phyloP scores from a whole-genome alignment of 306 rosid species.

The Trichosanthes cucumerina region DNA sequence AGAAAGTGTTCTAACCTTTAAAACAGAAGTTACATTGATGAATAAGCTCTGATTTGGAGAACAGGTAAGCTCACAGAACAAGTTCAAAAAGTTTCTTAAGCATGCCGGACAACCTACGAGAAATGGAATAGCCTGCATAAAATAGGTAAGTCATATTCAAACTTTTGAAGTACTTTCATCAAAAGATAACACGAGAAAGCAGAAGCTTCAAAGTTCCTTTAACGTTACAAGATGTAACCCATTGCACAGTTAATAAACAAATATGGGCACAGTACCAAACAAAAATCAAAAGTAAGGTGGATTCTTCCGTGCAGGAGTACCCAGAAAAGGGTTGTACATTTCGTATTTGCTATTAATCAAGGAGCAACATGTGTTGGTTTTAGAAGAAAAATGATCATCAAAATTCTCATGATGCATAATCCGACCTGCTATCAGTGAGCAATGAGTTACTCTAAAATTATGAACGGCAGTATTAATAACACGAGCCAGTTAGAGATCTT shows the following conservation, averaged over 20 bases:
- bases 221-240: not conserved
- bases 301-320: not conserved
- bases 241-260: not conserved
- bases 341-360: not conserved
- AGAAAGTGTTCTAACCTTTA: slow-evolving; percentile 38
- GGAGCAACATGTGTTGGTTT: not conserved
- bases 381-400: not conserved
- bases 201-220: not conserved
- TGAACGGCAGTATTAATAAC: not conserved
- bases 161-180: not conserved
- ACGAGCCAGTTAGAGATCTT: slow-evolving; percentile 10
- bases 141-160: slow-evolving; percentile 4
- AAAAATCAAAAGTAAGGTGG: not conserved
- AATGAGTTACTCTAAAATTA: not conserved
- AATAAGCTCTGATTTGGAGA: slow-evolving; percentile 95
- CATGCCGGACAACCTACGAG: slow-evolving; percentile 99
- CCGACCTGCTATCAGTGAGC: not conserved
- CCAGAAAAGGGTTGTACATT: not conserved
- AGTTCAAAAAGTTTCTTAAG: slow-evolving; percentile 89
- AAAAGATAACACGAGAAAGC: not conserved
- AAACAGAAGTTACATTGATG: slow-evolving; percentile 76
- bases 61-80: slow-evolving; percentile 96
- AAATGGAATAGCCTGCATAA: slow-evolving; percentile 89
- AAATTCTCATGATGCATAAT: not conserved
- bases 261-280: not conserved